Percentiles rank a stretch among this genome's conserved stretches.
Evolutionary conservation across 805 yeast genomes (phyloP).

Genomic region (Yarrowia hollandica): DNA sequence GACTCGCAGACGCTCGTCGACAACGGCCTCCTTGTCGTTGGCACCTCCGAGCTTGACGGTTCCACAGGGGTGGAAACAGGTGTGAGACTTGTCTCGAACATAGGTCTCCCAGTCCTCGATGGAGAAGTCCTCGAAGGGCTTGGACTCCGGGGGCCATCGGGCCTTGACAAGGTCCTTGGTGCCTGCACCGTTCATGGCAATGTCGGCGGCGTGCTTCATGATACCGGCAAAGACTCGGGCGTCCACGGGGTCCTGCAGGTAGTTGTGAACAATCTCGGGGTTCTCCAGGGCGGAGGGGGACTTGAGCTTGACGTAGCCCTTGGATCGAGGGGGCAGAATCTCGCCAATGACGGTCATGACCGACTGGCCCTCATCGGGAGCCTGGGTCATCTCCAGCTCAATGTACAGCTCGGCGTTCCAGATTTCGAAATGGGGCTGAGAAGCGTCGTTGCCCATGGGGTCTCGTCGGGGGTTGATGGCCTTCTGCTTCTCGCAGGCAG

Average conservation of each 20-base stretch:
- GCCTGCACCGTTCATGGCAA: conserved; percentile 39
- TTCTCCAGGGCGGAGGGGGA: conserved; percentile 37
- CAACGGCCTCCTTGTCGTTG: conserved; percentile 36
- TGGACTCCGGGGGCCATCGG: conserved; percentile 42
- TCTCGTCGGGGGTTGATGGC: conserved; percentile 39
- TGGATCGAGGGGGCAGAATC: conserved; percentile 39
- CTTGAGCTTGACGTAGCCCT: conserved; percentile 38
- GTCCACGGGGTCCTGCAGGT: conserved; percentile 41
- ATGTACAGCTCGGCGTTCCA: conserved; percentile 37
- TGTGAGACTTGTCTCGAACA: conserved; percentile 41
- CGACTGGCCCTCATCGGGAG: conserved; percentile 36
- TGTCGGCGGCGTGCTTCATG: conserved; percentile 40
- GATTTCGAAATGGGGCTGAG: conserved; percentile 40
- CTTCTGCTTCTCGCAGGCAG: conserved; percentile 33
- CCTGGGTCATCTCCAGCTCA: conserved; percentile 26
- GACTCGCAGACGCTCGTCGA: conserved; percentile 40
- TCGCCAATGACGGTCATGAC: conserved; percentile 39
- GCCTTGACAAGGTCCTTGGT: conserved; percentile 40
- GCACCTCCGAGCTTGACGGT: conserved; percentile 37
- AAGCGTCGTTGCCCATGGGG: conserved; percentile 38
- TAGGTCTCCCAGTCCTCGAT: conserved; percentile 39
- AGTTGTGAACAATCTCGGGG: conserved; percentile 38
- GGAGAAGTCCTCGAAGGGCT: conserved; percentile 37
- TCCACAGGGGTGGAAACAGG: conserved; percentile 43
- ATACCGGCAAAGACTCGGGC: conserved; percentile 42